Percentiles rank a stretch among this genome's conserved stretches.
Evolutionary conservation across 2,329 filamentous ascomycete species (phyloP).

Genomic region (Trichoderma sp.): DNA sequence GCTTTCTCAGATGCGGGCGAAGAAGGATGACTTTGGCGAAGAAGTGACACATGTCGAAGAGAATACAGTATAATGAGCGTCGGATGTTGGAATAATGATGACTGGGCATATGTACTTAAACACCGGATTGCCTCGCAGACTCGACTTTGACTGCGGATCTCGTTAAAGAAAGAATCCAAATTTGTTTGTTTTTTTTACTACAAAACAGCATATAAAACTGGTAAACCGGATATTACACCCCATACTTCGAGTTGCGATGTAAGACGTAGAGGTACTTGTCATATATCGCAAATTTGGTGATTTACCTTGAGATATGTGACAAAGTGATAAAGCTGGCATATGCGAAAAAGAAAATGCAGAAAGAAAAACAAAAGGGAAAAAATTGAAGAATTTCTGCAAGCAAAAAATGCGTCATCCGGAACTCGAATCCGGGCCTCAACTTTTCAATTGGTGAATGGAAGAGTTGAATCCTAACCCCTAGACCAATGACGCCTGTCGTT

Average conservation of each 20-base stretch:
- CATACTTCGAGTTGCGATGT: too few species aligned
- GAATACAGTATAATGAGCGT: not conserved
- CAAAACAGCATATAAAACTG: too few species aligned
- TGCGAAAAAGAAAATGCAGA: not conserved
- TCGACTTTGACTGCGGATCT: too few species aligned
- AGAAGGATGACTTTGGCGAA: not conserved
- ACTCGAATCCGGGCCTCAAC: conserved; percentile 30
- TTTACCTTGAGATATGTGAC: not conserved
- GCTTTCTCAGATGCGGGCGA: conserved; percentile 13
- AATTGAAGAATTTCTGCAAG: not conserved
- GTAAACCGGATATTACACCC: too few species aligned
- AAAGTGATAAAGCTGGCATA: not conserved
- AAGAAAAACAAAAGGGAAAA: not conserved
- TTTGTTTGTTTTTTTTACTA: too few species aligned
- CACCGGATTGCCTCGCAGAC: too few species aligned
- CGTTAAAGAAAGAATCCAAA: too few species aligned
- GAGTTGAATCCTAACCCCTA: conserved; percentile 30
- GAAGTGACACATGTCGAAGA: conserved; percentile 6
- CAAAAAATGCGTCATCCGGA: conserved; percentile 29
- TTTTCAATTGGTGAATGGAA: conserved; percentile 26
- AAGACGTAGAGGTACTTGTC: not conserved
- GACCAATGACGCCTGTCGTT: conserved; percentile 20
- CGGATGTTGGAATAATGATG: not conserved
- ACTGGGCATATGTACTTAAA: not conserved
- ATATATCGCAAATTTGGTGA: too few species aligned